phyloP scores from a whole-genome alignment of 1,284 basidiomycete species.

The Sporisorium iseilematis-ciliati region DNA sequence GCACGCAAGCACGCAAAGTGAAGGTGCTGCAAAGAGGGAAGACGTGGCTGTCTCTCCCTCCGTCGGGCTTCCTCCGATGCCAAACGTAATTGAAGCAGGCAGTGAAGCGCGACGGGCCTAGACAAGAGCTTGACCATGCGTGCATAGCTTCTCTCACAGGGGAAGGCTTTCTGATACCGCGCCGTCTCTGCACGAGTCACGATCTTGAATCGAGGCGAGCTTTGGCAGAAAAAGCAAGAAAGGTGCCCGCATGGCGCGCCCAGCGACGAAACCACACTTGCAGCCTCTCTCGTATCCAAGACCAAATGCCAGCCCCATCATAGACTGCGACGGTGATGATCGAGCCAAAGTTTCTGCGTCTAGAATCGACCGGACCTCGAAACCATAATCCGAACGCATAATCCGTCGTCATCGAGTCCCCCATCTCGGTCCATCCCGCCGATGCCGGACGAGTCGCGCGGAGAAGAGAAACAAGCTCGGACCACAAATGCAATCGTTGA shows the following conservation, averaged over 20 bases:
- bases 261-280: neutral
- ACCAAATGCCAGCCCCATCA: neutral
- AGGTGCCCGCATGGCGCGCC: too few relatives aligned
- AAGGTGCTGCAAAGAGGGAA: neutral
- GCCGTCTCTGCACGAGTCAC: neutral
- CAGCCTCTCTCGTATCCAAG: neutral
- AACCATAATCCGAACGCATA: constrained; percentile 2
- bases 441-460: neutral
- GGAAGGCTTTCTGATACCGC: too few relatives aligned
- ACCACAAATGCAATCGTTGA: constrained; percentile 1
- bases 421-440: constrained; percentile 7
- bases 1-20: neutral
- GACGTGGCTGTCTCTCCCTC: neutral
- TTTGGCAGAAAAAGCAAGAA: neutral
- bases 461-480: constrained; percentile 18
- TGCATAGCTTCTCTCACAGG: too few relatives aligned
- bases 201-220: neutral
- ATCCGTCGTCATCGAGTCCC: constrained; percentile 7
- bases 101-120: too few relatives aligned
- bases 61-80: neutral
- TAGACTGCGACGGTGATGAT: constrained; percentile 16
- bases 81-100: neutral
- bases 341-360: constrained; percentile 19
- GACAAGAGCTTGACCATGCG: too few relatives aligned
- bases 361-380: constrained; percentile 21